Conservation (phyloP, 192 early-diverging fungal genomes). For the Helicostylum pulchrum region DNA sequence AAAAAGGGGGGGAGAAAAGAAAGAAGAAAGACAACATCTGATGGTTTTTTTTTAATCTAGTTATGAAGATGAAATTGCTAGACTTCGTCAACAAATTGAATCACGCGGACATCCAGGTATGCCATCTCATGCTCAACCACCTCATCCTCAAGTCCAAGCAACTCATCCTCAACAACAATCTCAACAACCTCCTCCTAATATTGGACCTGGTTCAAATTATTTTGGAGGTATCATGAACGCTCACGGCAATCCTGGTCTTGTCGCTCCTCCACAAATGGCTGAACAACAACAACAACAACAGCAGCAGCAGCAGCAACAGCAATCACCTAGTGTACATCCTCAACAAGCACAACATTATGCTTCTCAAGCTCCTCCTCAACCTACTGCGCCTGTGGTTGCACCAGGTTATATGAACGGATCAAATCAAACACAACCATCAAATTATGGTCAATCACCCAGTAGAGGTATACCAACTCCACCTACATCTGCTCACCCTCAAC, state of each 20-base stretch:
- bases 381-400: not conserved
- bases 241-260: slow-evolving; percentile 45
- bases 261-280: slow-evolving; percentile 54
- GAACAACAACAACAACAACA: slow-evolving; percentile 31
- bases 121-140: slow-evolving; percentile 55
- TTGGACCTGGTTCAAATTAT: slow-evolving; percentile 60
- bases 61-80: slow-evolving; percentile 79
- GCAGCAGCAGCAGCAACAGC: slow-evolving; percentile 25
- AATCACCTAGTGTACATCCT: not conserved
- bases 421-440: not conserved
- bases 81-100: slow-evolving; percentile 82
- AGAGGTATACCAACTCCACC: slow-evolving; percentile 15
- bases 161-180: slow-evolving; percentile 8
- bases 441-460: not conserved
- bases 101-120: slow-evolving; percentile 53
- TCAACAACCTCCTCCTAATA: slow-evolving; percentile 50
- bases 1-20: too few relatives aligned
- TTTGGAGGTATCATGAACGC: slow-evolving; percentile 51
- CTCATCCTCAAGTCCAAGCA: slow-evolving; percentile 24
- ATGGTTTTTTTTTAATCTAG: slow-evolving; percentile 25
- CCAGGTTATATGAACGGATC: slow-evolving; percentile 9
- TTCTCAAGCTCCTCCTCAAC: slow-evolving; percentile 1
- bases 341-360: slow-evolving; percentile 8
- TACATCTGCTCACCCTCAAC: slow-evolving; percentile 1
- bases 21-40: not conserved